Base-by-base conservation (phyloP, 2,329 filamentous ascomycete species). In the Cytospora chrysosperma region DNA sequence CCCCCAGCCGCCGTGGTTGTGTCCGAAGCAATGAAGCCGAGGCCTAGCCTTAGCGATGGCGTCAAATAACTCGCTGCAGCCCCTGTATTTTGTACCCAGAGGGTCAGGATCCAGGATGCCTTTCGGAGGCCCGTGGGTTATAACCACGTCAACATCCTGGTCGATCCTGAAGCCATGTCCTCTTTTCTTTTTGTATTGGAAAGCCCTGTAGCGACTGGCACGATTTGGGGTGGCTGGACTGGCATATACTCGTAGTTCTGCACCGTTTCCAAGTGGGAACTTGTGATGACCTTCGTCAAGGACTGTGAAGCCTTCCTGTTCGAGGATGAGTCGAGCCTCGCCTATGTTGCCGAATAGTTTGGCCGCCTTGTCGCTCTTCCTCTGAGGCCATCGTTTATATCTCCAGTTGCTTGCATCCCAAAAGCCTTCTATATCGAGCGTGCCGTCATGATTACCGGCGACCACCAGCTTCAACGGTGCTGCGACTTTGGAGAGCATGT, bases 371-470 rank as follows among this genome's bases (percentile, higher is more conserved):
- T 27, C 26, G 13, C 15, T n/a, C 6, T 40, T 59, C 8, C 4
- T 40, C 4, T 13, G 5, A 10, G 28, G 21, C 47, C n/a, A 37
- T 8, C 21, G 21, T 9, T 40, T 19, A 15, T 26, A 51, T 4
- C 30, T n/a, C 17, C 24, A 24, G 12, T 32, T 21, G 2, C 69
- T 70, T 5, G 72, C 43, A 0, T 63, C 2, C 52, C 47, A 26
- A 58, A 54, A 30, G 19, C 56, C 51, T 24, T 55, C 40, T 10
- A 60, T 28, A 40, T 79, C 76, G 2, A 79, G 70, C 0, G 74
- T 78, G 49, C 81, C 81, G 64, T 85, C 81, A 64, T 84, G 81
- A 58, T 84, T 84, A 1, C 82, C 81, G 2, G 81, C 75, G 51
- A 85, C 83, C 8, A 78, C 72, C 1, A 84, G 68, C 61, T 84